Evolutionary conservation across 805 yeast genomes (phyloP), one percentile per base, ranked within the genome.

Genomic region (Cyberlindnera lachancei): DNA sequence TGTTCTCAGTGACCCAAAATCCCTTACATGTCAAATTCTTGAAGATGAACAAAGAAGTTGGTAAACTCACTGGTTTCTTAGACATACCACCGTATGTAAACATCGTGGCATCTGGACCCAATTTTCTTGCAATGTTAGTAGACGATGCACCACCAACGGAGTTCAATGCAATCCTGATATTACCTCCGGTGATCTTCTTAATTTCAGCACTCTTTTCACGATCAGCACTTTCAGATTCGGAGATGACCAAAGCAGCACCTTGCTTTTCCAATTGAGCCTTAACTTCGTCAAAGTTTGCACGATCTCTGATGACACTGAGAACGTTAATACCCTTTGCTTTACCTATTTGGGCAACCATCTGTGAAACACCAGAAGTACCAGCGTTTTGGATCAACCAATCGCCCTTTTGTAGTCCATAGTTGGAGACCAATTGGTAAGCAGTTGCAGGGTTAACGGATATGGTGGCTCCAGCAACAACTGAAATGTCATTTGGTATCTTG

Each of bases 31-130:
- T 76, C 35, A 92, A 59, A 51, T 88, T 82, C 58, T 90, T 92
- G 67, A 92, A 92, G 42, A 92, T 88, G 52, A 84, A 84, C 38
- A 84, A 62, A 0, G 94, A 75, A 1, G 96, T 86, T 24, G 97
- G 96, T 35, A 92, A 59, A n/a, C 74, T 71, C 9, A 92, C 94
- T 2, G 98, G 98, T 60, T 85, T 88, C 66, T 79, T 77, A 4
- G 96, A 85, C 98, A 92, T 92, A 23, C 95, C 97, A 21, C 99
- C 99, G 52, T 92, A 92, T 1, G 97, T 86, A 45, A 87, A 73
- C 66, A 92, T 63, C 29, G 77, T 70, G 2, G 92, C 95, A 46
- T 83, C 75, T 12, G 64, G 60, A 23, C 75, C 76, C 35, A 92
- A 67, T 55, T 87, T 90, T 45, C 96, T 70, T 8, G 95, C 90